A percentile compares a stretch with the other conserved stretches of the same genome.
Conservation (phyloP, 257 asterid genomes). For the Lithospermum erythrorhizon region DNA sequence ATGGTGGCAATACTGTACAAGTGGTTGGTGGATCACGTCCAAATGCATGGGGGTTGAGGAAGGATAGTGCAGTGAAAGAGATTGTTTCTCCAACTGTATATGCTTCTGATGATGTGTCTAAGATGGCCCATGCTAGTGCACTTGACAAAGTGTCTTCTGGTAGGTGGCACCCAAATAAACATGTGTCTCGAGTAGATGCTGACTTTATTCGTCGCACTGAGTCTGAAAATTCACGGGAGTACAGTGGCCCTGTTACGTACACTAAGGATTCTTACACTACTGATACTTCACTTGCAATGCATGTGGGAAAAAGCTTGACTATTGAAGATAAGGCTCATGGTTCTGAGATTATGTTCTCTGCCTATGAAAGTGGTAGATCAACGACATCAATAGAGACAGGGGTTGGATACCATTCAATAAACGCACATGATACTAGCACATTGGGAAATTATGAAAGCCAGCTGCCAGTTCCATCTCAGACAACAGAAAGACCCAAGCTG, state of each 20-base stretch:
- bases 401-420: slow-evolving; percentile 26
- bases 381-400: slow-evolving; percentile 25
- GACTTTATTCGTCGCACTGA: slow-evolving; percentile 32
- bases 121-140: slow-evolving; percentile 87
- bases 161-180: slow-evolving; percentile 78
- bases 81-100: slow-evolving; percentile 51
- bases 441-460: slow-evolving; percentile 30
- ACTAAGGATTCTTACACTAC: slow-evolving; percentile 24
- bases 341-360: slow-evolving; percentile 29
- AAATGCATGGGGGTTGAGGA: slow-evolving; percentile 83
- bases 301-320: slow-evolving; percentile 43
- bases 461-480: slow-evolving; percentile 37
- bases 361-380: slow-evolving; percentile 36
- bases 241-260: slow-evolving; percentile 16
- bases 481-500: slow-evolving; percentile 65
- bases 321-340: slow-evolving; percentile 35
- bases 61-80: slow-evolving; percentile 51
- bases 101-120: slow-evolving; percentile 59
- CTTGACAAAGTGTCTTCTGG: slow-evolving; percentile 91
- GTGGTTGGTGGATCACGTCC: slow-evolving; percentile 41
- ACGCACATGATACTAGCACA: slow-evolving; percentile 22
- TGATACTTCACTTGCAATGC: slow-evolving; percentile 22
- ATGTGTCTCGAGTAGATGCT: slow-evolving; percentile 34
- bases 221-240: slow-evolving; percentile 23
- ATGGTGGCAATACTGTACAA: slow-evolving; percentile 34